Base-by-base conservation (phyloP, 768 basidiomycete genomes). In the Tulasnella sp. region DNA sequence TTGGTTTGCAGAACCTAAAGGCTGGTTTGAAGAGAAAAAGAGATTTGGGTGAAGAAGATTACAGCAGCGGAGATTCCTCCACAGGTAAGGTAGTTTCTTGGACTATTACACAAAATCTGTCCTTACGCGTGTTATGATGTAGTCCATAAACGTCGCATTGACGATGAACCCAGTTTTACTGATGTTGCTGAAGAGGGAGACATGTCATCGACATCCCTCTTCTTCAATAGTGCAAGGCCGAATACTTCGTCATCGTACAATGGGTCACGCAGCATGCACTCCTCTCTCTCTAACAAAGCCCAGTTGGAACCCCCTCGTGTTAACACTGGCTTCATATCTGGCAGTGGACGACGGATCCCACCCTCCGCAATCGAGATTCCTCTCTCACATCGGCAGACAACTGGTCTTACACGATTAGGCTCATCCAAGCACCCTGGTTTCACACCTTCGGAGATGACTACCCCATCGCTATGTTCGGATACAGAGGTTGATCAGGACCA, bases 381-480 rank as follows among this genome's bases (percentile, higher is more conserved):
- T 51, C 33, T 39, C 24, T 44, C 40, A 9, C 39, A n/a, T 51
- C 13, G 40, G 39, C 34, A 27, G 35, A 20, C 47, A 34, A 10
- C 47, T 37, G 16, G 47, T 48, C 45, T 25, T 20, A 40, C n/a
- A 34, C 32, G 12, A 25, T 35, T 27, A 34, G 31, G 35, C 12
- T 48, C n/a, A n/a, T n/a, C n/a, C n/a, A n/a, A n/a, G n/a, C n/a
- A n/a, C 10, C 16, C 34, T n/a, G 47, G 47, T 6, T 37, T 37
- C n/a, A 19, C 31, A 16, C 27, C 31, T 8, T 51, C 49, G 5
- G 49, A 51, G 24, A 9, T 51, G 13, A 51, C 49, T 29, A 51
- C 49, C 5, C 49, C 49, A 6, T 51, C 49, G 12, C 27, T 51
- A 1, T 44, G 49, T 16, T 51, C 49, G 20, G 49, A 51, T 31